Conservation (phyloP, 2,329 filamentous ascomycete genomes). For the Hypoxylon sp. region DNA sequence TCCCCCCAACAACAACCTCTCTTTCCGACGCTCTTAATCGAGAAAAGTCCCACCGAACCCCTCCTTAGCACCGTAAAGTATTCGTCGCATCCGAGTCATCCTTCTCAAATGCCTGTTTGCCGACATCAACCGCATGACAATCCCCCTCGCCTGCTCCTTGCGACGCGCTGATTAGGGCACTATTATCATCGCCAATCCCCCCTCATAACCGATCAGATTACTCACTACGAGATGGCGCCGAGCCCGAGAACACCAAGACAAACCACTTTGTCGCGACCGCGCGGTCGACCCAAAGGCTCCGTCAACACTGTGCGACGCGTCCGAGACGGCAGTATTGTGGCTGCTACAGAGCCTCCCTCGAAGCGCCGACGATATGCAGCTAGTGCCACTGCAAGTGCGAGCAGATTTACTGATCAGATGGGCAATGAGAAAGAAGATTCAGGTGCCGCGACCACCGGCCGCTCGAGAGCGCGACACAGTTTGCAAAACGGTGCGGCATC, state of each 20-base stretch:
- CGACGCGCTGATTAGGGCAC: constrained; percentile 52
- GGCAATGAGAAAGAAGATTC: constrained; percentile 69
- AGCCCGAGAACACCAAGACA: constrained; percentile 51
- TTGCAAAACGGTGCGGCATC: constrained; percentile 64
- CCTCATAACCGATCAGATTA: constrained; percentile 16
- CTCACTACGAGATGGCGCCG: constrained; percentile 48
- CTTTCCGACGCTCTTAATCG: constrained; percentile 23
- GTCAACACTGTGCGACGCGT: constrained; percentile 49
- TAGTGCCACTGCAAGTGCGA: constrained; percentile 86
- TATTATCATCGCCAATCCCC: constrained; percentile 36
- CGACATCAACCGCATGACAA: constrained; percentile 46
- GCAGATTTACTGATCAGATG: constrained; percentile 83
- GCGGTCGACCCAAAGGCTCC: constrained; percentile 45
- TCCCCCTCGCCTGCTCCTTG: constrained; percentile 50
- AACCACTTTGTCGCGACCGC: constrained; percentile 44
- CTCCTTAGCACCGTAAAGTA: constrained; percentile 13
- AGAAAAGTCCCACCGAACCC: constrained; percentile 1
- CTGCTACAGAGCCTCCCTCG: constrained; percentile 70
- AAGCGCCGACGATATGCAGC: constrained; percentile 85
- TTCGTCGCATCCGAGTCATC: constrained; percentile 23
- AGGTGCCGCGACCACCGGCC: constrained; percentile 63
- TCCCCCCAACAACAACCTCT: constrained; percentile 38
- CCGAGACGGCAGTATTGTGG: constrained; percentile 53
- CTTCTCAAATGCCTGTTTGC: constrained; percentile 53
- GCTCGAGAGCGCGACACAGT: constrained; percentile 64